phyloP scores from a whole-genome alignment of 2,329 filamentous ascomycete species.

The Fusarium equiseti region DNA sequence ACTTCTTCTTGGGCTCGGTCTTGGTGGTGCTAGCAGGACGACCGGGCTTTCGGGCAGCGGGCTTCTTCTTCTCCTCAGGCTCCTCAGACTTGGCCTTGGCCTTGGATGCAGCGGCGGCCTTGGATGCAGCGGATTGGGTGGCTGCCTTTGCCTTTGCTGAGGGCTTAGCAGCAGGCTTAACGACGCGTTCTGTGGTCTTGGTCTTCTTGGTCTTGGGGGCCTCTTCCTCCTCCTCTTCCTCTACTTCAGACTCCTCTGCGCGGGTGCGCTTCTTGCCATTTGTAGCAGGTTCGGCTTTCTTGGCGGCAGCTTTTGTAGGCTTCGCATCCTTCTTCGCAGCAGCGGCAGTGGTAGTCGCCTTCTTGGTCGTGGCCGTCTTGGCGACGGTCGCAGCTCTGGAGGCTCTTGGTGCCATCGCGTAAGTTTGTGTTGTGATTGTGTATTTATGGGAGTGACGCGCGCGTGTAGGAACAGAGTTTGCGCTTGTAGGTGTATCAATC shows the following conservation, averaged over 20 bases:
- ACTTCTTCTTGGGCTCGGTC: slow-evolving; percentile 54
- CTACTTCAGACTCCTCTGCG: slow-evolving; percentile 45
- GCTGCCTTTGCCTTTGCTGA: slow-evolving; percentile 41
- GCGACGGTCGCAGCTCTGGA: slow-evolving; percentile 43
- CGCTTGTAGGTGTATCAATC: background rate
- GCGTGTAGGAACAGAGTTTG: background rate
- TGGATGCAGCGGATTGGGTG: slow-evolving; percentile 46
- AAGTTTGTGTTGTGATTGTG: slow-evolving; percentile 17
- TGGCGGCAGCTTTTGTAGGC: slow-evolving; percentile 39
- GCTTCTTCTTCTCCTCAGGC: slow-evolving; percentile 60
- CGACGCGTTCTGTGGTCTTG: slow-evolving; percentile 43
- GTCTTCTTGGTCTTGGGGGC: slow-evolving; percentile 47
- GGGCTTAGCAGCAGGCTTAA: slow-evolving; percentile 48
- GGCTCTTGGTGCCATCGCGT: slow-evolving; percentile 52
- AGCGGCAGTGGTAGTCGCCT: slow-evolving; percentile 39
- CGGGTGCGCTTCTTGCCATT: slow-evolving; percentile 49
- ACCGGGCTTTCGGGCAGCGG: slow-evolving; percentile 36
- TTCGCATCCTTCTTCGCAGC: slow-evolving; percentile 45
- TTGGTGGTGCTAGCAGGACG: slow-evolving; percentile 34
- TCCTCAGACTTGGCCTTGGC: slow-evolving; percentile 57
- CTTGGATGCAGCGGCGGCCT: slow-evolving; percentile 40
- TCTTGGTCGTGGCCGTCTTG: slow-evolving; percentile 47
- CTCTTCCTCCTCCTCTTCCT: slow-evolving; percentile 47
- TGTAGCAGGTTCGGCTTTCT: slow-evolving; percentile 37
- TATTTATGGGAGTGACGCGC: slow-evolving; percentile 20